Conservation (phyloP, 495 filamentous ascomycete genomes). For the Trichoderma orchidacearum region DNA sequence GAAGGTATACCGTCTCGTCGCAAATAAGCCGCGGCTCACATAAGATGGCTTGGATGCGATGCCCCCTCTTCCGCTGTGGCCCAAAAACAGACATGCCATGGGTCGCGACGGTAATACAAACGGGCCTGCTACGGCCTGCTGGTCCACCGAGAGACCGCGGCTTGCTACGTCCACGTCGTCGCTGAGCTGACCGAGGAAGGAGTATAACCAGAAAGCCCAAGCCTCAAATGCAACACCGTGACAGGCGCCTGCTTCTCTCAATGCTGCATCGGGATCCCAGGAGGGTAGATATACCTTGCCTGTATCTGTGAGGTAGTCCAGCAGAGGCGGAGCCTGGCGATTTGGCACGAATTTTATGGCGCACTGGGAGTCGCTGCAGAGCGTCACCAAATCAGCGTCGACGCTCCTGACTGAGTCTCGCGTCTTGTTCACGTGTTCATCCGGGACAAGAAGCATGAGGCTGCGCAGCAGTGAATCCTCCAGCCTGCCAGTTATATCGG, state of each 20-base stretch:
- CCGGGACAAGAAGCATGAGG: conserved; percentile 2
- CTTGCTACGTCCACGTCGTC: not conserved
- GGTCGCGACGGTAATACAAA: conserved; percentile 3
- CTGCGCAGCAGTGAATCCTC: not conserved
- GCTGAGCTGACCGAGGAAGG: not conserved
- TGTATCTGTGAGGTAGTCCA: conserved; percentile 1
- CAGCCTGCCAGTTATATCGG: not conserved
- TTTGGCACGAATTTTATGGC: not conserved
- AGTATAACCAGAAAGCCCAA: conserved; percentile 5
- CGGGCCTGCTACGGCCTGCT: conserved; percentile 1
- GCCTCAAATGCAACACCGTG: conserved; percentile 1
- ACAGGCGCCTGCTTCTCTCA: not conserved
- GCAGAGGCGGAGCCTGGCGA: not conserved
- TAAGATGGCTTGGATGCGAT: not conserved
- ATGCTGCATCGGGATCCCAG: not conserved
- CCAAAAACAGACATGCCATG: not conserved
- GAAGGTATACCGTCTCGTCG: conserved; percentile 3
- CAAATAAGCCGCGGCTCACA: not conserved
- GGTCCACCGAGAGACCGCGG: not conserved
- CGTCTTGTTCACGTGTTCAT: not conserved
- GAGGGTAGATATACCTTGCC: not conserved
- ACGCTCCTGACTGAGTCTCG: not conserved
- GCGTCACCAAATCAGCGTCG: conserved; percentile 1
- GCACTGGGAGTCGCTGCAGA: not conserved
- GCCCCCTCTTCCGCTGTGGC: not conserved